These are phyloP conservation scores for Gigaspora rosea DNA, from an alignment of 192 early-diverging fungal genomes.

Conservation along the genomic window DNA sequence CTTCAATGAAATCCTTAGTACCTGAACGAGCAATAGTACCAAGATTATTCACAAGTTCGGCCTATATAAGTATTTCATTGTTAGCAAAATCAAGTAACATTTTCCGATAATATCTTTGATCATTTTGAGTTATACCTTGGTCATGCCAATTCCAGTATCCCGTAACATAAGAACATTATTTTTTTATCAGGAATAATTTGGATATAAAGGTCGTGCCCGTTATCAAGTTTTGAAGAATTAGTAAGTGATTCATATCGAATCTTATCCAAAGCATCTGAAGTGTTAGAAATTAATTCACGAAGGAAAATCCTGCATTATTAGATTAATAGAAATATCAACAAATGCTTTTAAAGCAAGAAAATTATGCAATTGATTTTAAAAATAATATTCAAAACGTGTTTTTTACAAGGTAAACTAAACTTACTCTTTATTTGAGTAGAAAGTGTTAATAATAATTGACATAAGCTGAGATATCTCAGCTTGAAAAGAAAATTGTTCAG, in stretches of 20 bases:
- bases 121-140: constrained; percentile 56
- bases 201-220: too few relatives aligned
- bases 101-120: background rate
- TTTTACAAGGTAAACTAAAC: background rate
- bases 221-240: too few relatives aligned
- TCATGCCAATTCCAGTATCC: too few relatives aligned
- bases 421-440: constrained; percentile 72
- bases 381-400: too few relatives aligned
- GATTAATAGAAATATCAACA: too few relatives aligned
- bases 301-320: constrained; percentile 72
- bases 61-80: constrained; percentile 36
- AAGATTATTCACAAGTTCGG: constrained; percentile 94
- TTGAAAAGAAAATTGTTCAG: constrained; percentile 65
- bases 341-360: too few relatives aligned
- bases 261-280: constrained; percentile 71
- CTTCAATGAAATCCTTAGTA: too few relatives aligned
- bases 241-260: too few relatives aligned
- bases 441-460: constrained; percentile 86
- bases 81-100: background rate
- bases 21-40: constrained; percentile 76
- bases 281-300: constrained; percentile 96
- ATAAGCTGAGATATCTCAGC: constrained; percentile 99
- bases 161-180: too few relatives aligned
- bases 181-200: too few relatives aligned
- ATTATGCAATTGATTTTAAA: too few relatives aligned